Conservation (phyloP, 1,139 yeast species). For the Geotrichum aggregatum region DNA sequence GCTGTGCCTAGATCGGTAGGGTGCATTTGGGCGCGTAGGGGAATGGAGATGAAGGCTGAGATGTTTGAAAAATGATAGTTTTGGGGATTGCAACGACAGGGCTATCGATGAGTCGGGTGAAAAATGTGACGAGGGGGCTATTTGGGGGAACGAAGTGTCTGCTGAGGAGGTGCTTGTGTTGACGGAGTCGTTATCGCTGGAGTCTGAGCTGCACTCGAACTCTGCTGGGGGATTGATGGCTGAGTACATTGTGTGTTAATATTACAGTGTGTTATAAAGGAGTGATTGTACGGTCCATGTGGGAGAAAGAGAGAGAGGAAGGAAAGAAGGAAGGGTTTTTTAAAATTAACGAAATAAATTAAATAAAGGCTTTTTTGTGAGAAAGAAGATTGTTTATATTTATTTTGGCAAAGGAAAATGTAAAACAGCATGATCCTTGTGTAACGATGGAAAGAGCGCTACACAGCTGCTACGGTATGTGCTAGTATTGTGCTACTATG, state of each 20-base stretch:
- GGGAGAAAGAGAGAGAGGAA: background rate
- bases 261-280: background rate
- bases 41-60: background rate
- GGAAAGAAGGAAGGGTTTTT: background rate
- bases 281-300: background rate
- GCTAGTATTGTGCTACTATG: no score
- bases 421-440: no score
- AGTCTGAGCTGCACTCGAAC: no score
- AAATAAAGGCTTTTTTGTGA: background rate
- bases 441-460: no score
- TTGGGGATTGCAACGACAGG: background rate
- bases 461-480: no score
- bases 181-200: background rate
- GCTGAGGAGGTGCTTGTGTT: background rate
- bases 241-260: background rate
- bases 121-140: background rate
- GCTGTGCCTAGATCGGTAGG: background rate
- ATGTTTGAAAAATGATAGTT: background rate
- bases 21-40: background rate
- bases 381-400: background rate
- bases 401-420: background rate
- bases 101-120: no score
- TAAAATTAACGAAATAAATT: background rate
- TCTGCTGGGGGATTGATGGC: background rate
- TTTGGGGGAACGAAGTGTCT: background rate